Evolutionary conservation across 2,329 filamentous ascomycete species (phyloP).

Genomic region (Epichloe festucae): DNA sequence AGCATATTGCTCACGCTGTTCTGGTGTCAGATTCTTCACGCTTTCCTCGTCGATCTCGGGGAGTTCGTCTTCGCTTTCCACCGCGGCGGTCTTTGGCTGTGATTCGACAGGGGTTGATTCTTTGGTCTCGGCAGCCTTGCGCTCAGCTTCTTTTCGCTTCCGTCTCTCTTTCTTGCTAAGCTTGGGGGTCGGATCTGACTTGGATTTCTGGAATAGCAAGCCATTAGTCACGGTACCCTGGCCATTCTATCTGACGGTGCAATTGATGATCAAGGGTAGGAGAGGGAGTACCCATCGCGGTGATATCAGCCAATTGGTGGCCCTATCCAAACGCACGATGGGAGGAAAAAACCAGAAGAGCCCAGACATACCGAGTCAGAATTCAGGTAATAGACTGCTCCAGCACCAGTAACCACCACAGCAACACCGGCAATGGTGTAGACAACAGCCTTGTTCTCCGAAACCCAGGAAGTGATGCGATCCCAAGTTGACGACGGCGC

Average conservation of each 20-base stretch:
- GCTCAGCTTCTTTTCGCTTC: slow-evolving; percentile 70
- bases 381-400: slow-evolving; percentile 82
- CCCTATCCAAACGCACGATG: not conserved
- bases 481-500: slow-evolving; percentile 69
- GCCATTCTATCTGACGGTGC: not conserved
- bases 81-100: slow-evolving; percentile 36
- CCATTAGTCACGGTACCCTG: not conserved
- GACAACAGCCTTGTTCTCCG: slow-evolving; percentile 88
- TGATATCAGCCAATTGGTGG: not conserved
- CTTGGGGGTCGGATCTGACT: slow-evolving; percentile 42
- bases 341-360: not conserved
- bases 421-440: slow-evolving; percentile 95
- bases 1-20: slow-evolving; percentile 77
- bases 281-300: not conserved
- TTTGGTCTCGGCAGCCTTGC: slow-evolving; percentile 37
- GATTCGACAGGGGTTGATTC: slow-evolving; percentile 23
- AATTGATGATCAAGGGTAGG: not conserved
- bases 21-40: slow-evolving; percentile 34
- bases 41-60: slow-evolving; percentile 52
- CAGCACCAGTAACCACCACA: slow-evolving; percentile 79
- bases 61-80: slow-evolving; percentile 52
- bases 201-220: slow-evolving; percentile 25
- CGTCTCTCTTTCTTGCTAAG: slow-evolving; percentile 81
- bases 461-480: slow-evolving; percentile 79
- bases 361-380: slow-evolving; percentile 36